Conservation (phyloP, 225 moss, liverwort and hornwort genomes). For the Thuidium tamariscinum region DNA sequence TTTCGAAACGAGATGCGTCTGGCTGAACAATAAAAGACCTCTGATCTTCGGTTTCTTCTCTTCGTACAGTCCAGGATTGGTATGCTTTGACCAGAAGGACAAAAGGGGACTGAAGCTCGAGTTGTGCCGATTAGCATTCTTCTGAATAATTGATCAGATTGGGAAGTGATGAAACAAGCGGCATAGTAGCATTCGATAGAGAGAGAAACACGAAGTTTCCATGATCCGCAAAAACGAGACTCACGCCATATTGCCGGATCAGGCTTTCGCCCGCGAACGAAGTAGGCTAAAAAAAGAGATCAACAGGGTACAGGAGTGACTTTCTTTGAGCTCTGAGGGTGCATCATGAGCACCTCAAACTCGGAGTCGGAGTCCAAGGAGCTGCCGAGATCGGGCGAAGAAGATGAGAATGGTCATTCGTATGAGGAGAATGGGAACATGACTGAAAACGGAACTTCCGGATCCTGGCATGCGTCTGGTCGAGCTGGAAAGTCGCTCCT, state of each 20-base stretch:
- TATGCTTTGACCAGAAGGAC: not conserved
- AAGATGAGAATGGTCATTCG: slow-evolving; percentile 37
- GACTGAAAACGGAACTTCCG: slow-evolving; percentile 8
- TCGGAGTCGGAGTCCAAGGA: slow-evolving; percentile 31
- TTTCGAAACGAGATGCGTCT: not conserved
- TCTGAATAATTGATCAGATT: not conserved
- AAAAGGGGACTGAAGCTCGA: not conserved
- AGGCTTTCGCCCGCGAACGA: too few species aligned
- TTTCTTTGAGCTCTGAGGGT: not conserved
- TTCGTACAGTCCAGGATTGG: not conserved
- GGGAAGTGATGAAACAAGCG: not conserved
- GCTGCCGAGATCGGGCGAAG: slow-evolving; percentile 22
- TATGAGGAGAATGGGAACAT: slow-evolving; percentile 32
- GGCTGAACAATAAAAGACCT: not conserved
- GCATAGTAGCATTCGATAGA: not conserved
- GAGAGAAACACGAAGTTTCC: too few species aligned
- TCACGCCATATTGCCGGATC: too few species aligned
- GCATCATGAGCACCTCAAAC: slow-evolving; percentile 17
- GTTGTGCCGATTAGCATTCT: not conserved
- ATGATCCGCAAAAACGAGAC: too few species aligned
- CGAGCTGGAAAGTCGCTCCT: slow-evolving; percentile 30
- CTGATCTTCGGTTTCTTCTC: not conserved
- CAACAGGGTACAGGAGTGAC: not conserved
- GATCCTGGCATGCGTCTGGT: slow-evolving; percentile 10
- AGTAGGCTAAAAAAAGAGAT: too few species aligned